Base-by-base conservation (phyloP, 202 grass and related monocot species). In the Elaeis oleifera region DNA sequence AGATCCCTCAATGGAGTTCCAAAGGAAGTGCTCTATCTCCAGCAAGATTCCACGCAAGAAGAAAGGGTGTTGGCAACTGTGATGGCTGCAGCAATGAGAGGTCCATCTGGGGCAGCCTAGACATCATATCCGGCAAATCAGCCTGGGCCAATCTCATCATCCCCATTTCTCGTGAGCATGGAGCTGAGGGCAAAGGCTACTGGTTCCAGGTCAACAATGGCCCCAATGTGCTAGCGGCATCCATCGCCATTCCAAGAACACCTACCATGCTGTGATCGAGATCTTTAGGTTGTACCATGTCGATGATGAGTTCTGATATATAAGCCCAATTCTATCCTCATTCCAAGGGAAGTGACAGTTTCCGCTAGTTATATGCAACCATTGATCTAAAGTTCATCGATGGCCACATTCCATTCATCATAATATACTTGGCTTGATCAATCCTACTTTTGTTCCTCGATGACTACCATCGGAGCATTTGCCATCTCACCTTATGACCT, bases 281-380 rank as follows among this genome's bases (percentile, higher is more conserved):
- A 67, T 67, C 26, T 54, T 67, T 17, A 50, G 23, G 24, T 67
- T 51, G 1, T 67, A 67, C 64, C 64, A 67, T 16, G 64, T 20
- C 51, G 51, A 67, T 2, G 64, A 54, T 6, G 16, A 31, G 57
- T 16, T 16, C 57, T 59, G 15, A 24, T 31, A 59, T 3, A 59
- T n/a, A 24, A 24, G 31, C 21, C 57, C 57, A 0, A 1, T 59
- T 24, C 13, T 22, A 5, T 59, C 24, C 23, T 27, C 57, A 17
- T 28, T 13, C 57, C 1, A 59, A 2, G 22, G 6, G 2, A 3
- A 27, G 23, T 24, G 25, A 5, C 57, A 13, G 57, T 1, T 27
- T 59, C 23, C 16, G 25, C 9, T 21, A 26, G 1, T 2, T 31
- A 2, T 59, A 59, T 5, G 57, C 25, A 1, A 59, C 57, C 4